Conservation (phyloP, 371 early-diverging fungal species). For the Entomophthora muscae region DNA sequence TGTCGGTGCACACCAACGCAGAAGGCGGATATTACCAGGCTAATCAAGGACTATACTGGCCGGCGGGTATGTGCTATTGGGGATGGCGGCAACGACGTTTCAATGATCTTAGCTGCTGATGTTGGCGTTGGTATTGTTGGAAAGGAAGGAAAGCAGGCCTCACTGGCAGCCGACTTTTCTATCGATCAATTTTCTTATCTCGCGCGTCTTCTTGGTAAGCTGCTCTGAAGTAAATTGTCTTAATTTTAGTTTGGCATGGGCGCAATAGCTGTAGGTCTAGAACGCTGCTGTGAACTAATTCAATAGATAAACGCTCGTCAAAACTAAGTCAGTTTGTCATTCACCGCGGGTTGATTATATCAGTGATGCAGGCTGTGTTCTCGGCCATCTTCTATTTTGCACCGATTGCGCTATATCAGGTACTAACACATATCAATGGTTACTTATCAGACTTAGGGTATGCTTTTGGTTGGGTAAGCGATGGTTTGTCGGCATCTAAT, state of each 20-base stretch:
- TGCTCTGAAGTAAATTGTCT: conserved; percentile 23
- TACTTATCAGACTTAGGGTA: conserved; percentile 21
- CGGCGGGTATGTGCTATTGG: conserved; percentile 87
- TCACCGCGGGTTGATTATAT: conserved; percentile 95
- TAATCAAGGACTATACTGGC: conserved; percentile 60
- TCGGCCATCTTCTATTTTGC: conserved; percentile 95
- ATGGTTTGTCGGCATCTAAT: too few relatives aligned
- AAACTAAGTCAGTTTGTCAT: conserved; percentile 97
- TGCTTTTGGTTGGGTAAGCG: conserved; percentile 34
- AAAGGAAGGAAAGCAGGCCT: conserved; percentile 97
- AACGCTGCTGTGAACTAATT: not conserved
- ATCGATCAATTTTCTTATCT: conserved; percentile 84
- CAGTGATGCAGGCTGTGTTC: conserved; percentile 98
- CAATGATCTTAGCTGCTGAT: conserved; percentile 97
- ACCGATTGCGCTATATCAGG: conserved; percentile 90
- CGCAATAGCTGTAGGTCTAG: conserved; percentile 78
- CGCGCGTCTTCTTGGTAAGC: conserved; percentile 31
- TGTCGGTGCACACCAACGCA: conserved; percentile 98
- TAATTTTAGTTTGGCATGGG: conserved; percentile 79
- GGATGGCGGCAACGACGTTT: conserved; percentile 99
- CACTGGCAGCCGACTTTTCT: conserved; percentile 94
- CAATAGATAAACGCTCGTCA: conserved; percentile 58
- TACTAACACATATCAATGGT: too few relatives aligned
- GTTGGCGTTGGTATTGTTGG: conserved; percentile 98
- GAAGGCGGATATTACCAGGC: conserved; percentile 90